Conservation (phyloP, 805 yeast species). For the Schwanniomyces pseudopolymorphus region DNA sequence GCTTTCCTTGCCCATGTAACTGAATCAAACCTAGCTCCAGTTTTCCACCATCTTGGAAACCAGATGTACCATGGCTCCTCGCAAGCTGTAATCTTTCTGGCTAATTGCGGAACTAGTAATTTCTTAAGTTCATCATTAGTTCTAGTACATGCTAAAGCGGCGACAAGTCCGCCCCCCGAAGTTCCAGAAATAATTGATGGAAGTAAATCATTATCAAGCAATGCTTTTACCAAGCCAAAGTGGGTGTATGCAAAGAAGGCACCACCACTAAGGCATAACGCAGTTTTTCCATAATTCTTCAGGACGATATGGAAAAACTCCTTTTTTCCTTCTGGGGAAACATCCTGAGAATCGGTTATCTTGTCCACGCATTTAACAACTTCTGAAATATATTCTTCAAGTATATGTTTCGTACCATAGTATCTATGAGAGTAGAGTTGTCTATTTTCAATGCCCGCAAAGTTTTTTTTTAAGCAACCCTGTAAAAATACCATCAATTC, state of each 20-base stretch:
- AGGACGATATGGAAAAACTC: slow-evolving; percentile 55
- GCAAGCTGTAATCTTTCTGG: slow-evolving; percentile 66
- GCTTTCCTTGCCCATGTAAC: slow-evolving; percentile 70
- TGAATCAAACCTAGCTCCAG: slow-evolving; percentile 80
- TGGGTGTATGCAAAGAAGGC: slow-evolving; percentile 78
- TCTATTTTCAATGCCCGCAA: slow-evolving; percentile 77
- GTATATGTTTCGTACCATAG: slow-evolving; percentile 67
- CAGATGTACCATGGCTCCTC: slow-evolving; percentile 60
- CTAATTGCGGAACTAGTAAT: slow-evolving; percentile 59
- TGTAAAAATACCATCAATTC: slow-evolving; percentile 58
- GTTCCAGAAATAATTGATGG: slow-evolving; percentile 77
- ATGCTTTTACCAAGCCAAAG: slow-evolving; percentile 72
- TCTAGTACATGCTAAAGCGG: slow-evolving; percentile 68
- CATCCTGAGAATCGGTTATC: slow-evolving; percentile 36
- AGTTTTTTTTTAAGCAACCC: slow-evolving; percentile 67
- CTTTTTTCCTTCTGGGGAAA: slow-evolving; percentile 44
- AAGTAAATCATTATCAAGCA: slow-evolving; percentile 62
- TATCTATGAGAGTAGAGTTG: slow-evolving; percentile 70
- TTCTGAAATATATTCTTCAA: slow-evolving; percentile 54
- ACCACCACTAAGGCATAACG: slow-evolving; percentile 75
- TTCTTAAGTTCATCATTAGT: slow-evolving; percentile 63
- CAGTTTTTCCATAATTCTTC: slow-evolving; percentile 69
- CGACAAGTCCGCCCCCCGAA: slow-evolving; percentile 78
- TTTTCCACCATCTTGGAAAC: slow-evolving; percentile 63
- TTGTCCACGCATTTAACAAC: slow-evolving; percentile 48